A percentile compares a stretch with the other conserved stretches of the same genome.
Evolutionary conservation across 2,329 filamentous ascomycete species (phyloP).

Genomic region (Paraconiothyrium sp.): DNA sequence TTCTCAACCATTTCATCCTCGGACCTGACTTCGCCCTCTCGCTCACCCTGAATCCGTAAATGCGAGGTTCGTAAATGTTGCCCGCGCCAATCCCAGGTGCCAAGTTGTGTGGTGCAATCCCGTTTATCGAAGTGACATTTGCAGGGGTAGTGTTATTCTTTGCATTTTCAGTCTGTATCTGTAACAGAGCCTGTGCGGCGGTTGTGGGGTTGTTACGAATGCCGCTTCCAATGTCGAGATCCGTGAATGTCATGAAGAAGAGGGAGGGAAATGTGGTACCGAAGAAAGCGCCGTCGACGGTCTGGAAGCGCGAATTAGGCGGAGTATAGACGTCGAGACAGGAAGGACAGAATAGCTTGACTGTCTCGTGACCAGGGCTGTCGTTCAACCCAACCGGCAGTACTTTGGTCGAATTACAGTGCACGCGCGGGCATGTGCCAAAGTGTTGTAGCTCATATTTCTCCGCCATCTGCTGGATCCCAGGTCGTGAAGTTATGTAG

Average conservation of each 20-base stretch:
- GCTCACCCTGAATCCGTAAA: conserved; percentile 95
- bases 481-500: conserved; percentile 94
- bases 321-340: conserved; percentile 98
- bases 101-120: conserved; percentile 85
- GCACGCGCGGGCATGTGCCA: conserved; percentile 91
- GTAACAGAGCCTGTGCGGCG: conserved; percentile 46
- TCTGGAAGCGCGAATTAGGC: conserved; percentile 96
- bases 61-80: conserved; percentile 91
- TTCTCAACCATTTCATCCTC: conserved; percentile 95
- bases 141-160: conserved; percentile 44
- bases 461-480: conserved; percentile 99
- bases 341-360: conserved; percentile 97
- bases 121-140: conserved; percentile 71
- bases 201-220: conserved; percentile 65
- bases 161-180: conserved; percentile 46
- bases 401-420: conserved; percentile 89
- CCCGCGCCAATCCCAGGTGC: conserved; percentile 83
- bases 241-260: conserved; percentile 98
- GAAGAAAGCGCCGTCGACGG: conserved; percentile 97
- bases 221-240: conserved; percentile 82
- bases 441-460: conserved; percentile 99
- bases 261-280: conserved; percentile 96
- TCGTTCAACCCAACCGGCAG: conserved; percentile 94
- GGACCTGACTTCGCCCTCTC: conserved; percentile 90
- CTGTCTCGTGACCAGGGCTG: conserved; percentile 94